Evolutionary conservation across 1,139 yeast genomes (phyloP).

Genomic region (Suhomyces anneliseae): DNA sequence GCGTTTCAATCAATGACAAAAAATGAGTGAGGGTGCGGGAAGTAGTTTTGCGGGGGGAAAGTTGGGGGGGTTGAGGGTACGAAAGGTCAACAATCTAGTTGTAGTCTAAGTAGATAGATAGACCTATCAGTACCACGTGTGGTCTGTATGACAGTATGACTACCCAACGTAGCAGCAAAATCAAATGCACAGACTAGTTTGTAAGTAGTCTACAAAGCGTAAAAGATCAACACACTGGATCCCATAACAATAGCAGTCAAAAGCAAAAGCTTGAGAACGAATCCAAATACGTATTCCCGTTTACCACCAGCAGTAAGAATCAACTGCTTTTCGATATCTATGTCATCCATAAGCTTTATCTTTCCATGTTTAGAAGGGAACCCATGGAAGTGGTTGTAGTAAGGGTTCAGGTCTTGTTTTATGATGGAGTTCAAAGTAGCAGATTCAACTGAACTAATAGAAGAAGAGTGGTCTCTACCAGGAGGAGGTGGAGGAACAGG

Average conservation of each 20-base stretch:
- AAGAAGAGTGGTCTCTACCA: slow-evolving; percentile 19
- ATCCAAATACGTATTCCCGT: slow-evolving; percentile 34
- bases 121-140: no score
- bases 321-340: slow-evolving; percentile 41
- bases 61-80: no score
- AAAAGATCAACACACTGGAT: slow-evolving; percentile 38
- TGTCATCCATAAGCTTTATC: slow-evolving; percentile 25
- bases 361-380: slow-evolving; percentile 13
- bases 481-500: slow-evolving; percentile 10
- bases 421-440: slow-evolving; percentile 15
- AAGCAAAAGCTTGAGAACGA: slow-evolving; percentile 32
- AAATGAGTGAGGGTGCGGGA: no score
- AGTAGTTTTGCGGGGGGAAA: no score
- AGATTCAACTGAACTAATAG: slow-evolving; percentile 18
- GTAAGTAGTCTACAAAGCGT: slow-evolving; percentile 25
- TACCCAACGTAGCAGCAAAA: no score
- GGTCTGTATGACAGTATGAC: no score
- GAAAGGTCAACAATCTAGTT: no score
- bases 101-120: no score
- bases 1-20: no score
- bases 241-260: slow-evolving; percentile 34
- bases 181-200: neutral
- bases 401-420: slow-evolving; percentile 14
- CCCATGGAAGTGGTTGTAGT: slow-evolving; percentile 5
- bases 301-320: slow-evolving; percentile 43